These are phyloP conservation scores for Scedosporium boydii DNA, from an alignment of 2,329 filamentous ascomycete genomes.

Conservation along the genomic window DNA sequence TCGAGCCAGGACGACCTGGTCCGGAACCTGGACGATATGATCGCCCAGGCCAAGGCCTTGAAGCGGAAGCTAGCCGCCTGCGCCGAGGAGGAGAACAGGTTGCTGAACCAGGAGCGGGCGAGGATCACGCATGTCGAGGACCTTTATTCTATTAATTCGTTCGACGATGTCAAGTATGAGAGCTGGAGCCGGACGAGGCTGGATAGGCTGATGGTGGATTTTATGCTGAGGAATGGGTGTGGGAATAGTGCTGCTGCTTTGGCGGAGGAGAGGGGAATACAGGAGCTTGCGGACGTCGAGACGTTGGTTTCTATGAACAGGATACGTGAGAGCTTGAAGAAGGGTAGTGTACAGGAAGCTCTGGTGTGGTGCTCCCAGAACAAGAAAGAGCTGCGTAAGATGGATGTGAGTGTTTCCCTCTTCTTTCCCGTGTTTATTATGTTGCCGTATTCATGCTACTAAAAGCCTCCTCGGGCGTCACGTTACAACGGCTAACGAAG, in stretches of 20 bases:
- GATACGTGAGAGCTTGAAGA: slow-evolving; percentile 64
- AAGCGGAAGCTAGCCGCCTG: slow-evolving; percentile 77
- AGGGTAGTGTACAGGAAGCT: slow-evolving; percentile 66
- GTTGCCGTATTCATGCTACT: too few species aligned
- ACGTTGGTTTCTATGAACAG: slow-evolving; percentile 76
- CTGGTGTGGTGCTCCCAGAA: slow-evolving; percentile 89
- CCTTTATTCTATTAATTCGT: slow-evolving; percentile 66
- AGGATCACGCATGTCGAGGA: slow-evolving; percentile 74
- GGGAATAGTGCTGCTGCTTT: slow-evolving; percentile 66
- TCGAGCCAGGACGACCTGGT: slow-evolving; percentile 62
- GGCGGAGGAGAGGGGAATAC: slow-evolving; percentile 65
- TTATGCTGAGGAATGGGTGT: slow-evolving; percentile 78
- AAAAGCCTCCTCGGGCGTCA: too few species aligned
- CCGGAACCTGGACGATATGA: slow-evolving; percentile 72
- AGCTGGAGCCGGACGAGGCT: slow-evolving; percentile 75
- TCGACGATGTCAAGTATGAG: slow-evolving; percentile 91
- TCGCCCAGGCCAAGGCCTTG: slow-evolving; percentile 72
- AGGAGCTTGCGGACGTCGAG: slow-evolving; percentile 76
- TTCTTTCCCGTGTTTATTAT: too few species aligned
- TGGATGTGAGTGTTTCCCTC: slow-evolving; percentile 50
- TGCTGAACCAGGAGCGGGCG: slow-evolving; percentile 67
- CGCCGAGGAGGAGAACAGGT: slow-evolving; percentile 67
- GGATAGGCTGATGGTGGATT: slow-evolving; percentile 83
- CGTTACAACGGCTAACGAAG: not conserved
- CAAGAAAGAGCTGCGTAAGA: slow-evolving; percentile 83